phyloP scores from a whole-genome alignment of 192 early-diverging fungal species.

The Coemansia sp. region DNA sequence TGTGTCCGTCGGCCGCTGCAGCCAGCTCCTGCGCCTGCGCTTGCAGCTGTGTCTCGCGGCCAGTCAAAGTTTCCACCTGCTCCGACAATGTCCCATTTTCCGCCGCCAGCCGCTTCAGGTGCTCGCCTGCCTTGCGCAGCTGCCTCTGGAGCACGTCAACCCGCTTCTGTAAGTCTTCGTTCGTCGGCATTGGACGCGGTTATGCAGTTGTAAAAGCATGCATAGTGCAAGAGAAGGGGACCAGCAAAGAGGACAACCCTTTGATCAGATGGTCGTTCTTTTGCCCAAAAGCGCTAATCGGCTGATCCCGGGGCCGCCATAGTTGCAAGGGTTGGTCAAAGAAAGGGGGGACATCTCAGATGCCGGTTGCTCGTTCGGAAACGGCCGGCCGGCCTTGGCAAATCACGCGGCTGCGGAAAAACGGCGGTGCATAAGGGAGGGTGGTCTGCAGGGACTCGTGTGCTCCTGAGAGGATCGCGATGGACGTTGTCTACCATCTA shows the following conservation, averaged over 20 bases:
- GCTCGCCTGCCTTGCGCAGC: constrained; percentile 48
- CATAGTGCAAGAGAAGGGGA: background rate
- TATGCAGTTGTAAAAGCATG: too few relatives aligned
- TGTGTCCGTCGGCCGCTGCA: background rate
- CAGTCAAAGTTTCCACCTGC: constrained; percentile 41
- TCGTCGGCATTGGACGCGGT: constrained; percentile 29
- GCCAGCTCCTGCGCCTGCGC: constrained; percentile 16
- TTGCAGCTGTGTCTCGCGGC: constrained; percentile 15
- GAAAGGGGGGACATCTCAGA: too few relatives aligned
- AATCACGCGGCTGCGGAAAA: too few relatives aligned
- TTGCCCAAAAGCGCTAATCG: too few relatives aligned
- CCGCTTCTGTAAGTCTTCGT: constrained; percentile 41
- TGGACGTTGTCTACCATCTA: too few relatives aligned
- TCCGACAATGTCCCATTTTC: constrained; percentile 50
- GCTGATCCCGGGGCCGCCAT: too few relatives aligned
- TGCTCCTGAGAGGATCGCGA: too few relatives aligned
- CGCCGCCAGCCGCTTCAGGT: constrained; percentile 45
- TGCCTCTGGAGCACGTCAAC: constrained; percentile 43
- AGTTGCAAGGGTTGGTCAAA: too few relatives aligned
- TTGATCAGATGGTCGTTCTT: background rate
- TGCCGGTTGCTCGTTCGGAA: too few relatives aligned
- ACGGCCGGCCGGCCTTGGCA: too few relatives aligned
- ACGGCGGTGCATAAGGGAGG: too few relatives aligned
- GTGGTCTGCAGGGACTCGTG: too few relatives aligned
- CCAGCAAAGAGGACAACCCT: background rate